A percentile compares a stretch with the other conserved stretches of the same genome.
phyloP scores from a whole-genome alignment of 768 basidiomycete genomes.

The Lactifluus pinguis region DNA sequence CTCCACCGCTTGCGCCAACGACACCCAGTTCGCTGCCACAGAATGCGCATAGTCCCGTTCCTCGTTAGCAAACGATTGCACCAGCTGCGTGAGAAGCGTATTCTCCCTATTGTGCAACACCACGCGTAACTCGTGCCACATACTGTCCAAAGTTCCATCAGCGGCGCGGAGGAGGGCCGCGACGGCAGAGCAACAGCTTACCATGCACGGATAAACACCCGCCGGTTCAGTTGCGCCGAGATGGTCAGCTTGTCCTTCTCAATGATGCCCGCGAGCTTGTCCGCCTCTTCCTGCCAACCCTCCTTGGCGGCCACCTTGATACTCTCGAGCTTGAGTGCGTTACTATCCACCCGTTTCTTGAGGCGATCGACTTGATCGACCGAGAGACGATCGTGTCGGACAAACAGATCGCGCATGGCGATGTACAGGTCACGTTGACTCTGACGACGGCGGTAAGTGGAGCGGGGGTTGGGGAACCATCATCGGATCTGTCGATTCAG shows the following conservation, averaged over 20 bases:
- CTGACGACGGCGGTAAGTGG: slow-evolving; percentile 29
- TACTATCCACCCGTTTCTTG: slow-evolving; percentile 75
- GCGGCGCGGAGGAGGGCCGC: not conserved
- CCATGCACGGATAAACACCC: slow-evolving; percentile 86
- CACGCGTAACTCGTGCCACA: slow-evolving; percentile 95
- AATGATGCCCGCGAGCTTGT: slow-evolving; percentile 57
- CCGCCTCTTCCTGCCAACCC: slow-evolving; percentile 80
- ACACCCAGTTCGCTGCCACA: slow-evolving; percentile 64
- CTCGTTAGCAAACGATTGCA: slow-evolving; percentile 64
- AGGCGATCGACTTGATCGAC: slow-evolving; percentile 82
- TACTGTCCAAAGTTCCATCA: slow-evolving; percentile 34
- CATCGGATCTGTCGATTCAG: not conserved
- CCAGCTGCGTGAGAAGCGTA: slow-evolving; percentile 62
- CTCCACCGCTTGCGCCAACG: slow-evolving; percentile 59
- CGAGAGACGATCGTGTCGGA: slow-evolving; percentile 82
- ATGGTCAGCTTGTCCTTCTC: slow-evolving; percentile 86
- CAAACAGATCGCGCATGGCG: slow-evolving; percentile 78
- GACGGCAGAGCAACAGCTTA: slow-evolving; percentile 28
- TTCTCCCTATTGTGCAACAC: slow-evolving; percentile 89
- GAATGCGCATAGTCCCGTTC: slow-evolving; percentile 61
- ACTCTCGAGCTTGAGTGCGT: slow-evolving; percentile 66
- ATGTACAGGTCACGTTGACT: slow-evolving; percentile 79
- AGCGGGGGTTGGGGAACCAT: no score
- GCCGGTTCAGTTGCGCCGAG: slow-evolving; percentile 58
- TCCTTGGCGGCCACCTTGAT: slow-evolving; percentile 65